phyloP scores from a whole-genome alignment of 2,329 filamentous ascomycete species.

The Fusarium sp. region DNA sequence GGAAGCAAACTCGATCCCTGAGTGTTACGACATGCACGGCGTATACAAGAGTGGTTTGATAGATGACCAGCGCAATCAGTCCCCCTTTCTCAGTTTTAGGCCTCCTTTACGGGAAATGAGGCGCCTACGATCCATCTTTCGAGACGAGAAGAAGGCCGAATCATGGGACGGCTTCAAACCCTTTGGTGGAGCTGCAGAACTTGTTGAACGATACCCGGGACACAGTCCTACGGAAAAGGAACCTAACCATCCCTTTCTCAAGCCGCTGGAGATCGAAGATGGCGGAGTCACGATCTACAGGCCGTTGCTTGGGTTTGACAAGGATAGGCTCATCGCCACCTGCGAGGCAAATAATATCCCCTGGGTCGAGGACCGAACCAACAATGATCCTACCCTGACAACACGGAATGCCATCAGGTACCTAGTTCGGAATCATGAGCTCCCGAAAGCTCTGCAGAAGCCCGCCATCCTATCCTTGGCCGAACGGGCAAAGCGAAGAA shows the following conservation, averaged over 20 bases:
- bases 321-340: slow-evolving; percentile 79
- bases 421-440: slow-evolving; percentile 65
- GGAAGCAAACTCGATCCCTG: slow-evolving; percentile 77
- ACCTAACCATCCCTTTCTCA: slow-evolving; percentile 47
- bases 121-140: slow-evolving; percentile 46
- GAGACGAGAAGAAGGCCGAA: slow-evolving; percentile 44
- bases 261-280: slow-evolving; percentile 62
- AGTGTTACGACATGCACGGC: slow-evolving; percentile 81
- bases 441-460: slow-evolving; percentile 79
- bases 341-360: slow-evolving; percentile 74
- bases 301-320: slow-evolving; percentile 77
- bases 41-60: slow-evolving; percentile 74
- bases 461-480: slow-evolving; percentile 72
- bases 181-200: slow-evolving; percentile 29
- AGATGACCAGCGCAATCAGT: slow-evolving; percentile 55
- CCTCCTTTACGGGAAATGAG: slow-evolving; percentile 47
- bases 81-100: slow-evolving; percentile 55
- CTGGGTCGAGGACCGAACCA: slow-evolving; percentile 91
- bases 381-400: slow-evolving; percentile 81
- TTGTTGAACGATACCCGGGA: slow-evolving; percentile 46
- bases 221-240: slow-evolving; percentile 31
- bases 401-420: slow-evolving; percentile 83
- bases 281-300: slow-evolving; percentile 76
- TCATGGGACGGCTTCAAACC: slow-evolving; percentile 17
- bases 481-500: slow-evolving; percentile 59